These are phyloP conservation scores for Hibiscus trionum DNA, from an alignment of 345 rosid species.

Conservation along the genomic window DNA sequence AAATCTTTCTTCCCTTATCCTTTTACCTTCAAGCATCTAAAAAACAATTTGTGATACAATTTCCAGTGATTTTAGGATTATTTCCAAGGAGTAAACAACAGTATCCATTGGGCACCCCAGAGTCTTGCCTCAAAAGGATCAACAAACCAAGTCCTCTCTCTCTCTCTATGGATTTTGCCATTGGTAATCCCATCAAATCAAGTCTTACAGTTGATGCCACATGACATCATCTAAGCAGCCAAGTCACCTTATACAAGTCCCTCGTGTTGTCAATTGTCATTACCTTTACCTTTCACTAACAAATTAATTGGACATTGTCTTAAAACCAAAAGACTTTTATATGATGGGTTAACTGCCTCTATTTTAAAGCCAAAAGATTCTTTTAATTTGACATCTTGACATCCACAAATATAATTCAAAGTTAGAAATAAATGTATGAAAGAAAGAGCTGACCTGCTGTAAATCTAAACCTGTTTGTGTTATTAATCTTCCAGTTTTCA, in stretches of 20 bases:
- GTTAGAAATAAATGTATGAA: neutral
- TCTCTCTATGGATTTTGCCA: no score
- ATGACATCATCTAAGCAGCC: neutral
- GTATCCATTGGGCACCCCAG: neutral
- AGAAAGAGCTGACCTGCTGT: slow-evolving; percentile 53
- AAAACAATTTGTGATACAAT: neutral
- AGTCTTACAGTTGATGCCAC: neutral
- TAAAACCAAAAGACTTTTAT: neutral
- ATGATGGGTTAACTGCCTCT: neutral
- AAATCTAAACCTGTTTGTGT: slow-evolving; percentile 82
- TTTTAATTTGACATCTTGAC: neutral
- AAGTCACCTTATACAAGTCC: neutral
- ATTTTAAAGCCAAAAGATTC: no score
- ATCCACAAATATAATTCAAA: neutral
- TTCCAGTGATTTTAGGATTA: neutral
- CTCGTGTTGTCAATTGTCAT: neutral
- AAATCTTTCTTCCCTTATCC: neutral
- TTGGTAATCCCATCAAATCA: neutral
- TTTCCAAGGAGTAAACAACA: neutral
- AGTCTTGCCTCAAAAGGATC: neutral
- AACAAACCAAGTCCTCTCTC: neutral
- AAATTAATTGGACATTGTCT: neutral
- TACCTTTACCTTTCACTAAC: neutral
- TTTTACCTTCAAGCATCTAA: neutral
- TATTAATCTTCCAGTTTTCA: slow-evolving; percentile 66